Evolutionary conservation across 164 flowering plant species (phyloP), one percentile per base, ranked within the genome.

Genomic region (Piper betle): DNA sequence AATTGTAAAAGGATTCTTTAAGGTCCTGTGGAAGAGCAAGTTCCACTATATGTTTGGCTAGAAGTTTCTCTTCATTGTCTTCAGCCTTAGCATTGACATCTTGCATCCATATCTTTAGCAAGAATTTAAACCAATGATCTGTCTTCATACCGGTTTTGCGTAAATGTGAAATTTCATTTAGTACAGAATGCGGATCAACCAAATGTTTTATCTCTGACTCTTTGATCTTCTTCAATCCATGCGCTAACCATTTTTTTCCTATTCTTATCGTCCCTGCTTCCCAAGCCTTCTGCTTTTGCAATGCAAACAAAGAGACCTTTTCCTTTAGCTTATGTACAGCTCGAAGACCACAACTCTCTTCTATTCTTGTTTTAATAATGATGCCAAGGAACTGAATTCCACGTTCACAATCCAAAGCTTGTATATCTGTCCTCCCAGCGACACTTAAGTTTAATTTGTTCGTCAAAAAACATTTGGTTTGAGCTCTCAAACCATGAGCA

Each of bases 81-180:
- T 71, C 77, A 53, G 63, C 73, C 69, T 75, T 82, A 33, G 80
- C 81, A 64, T 80, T 74, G 61, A 81, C 63, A 53, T 79, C 81
- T 74, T 89, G 86, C 85, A 93, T 74, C 98, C 98, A 93, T 65
- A 82, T 68, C 64, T 86, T 87, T 20, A 90, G 65, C 43, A 93
- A 68, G 41, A 59, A 70, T 73, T 84, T 90, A 73, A 77, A 93
- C 98, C 98, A 93, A 55, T 93, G 97, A 72, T 89, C 97, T 17
- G 97, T 87, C 75, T 84, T 69, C 98, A 93, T 90, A 43, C 98
- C 97, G 42, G 74, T 66, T 74, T 86, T 93, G 33, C 98, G 88
- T 41, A 74, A 78, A 61, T 69, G 37, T 38, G 97, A 87, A 57
- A 90, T 81, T 68, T 76, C 71, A 67, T 70, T 76, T 78, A 92